Conservation (phyloP, 192 early-diverging fungal species). For the Coemansia sp. region DNA sequence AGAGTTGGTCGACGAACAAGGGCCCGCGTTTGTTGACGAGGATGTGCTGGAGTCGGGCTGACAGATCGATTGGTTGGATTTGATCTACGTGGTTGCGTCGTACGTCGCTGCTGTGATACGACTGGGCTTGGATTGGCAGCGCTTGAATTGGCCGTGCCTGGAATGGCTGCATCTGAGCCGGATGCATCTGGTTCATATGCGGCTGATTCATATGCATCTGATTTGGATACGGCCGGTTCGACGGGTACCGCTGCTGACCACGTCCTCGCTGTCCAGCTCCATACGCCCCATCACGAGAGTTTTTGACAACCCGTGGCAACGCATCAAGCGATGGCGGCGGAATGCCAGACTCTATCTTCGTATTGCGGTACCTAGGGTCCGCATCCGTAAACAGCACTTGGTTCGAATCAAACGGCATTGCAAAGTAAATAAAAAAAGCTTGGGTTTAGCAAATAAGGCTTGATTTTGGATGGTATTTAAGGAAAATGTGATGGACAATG, state of each 20-base stretch:
- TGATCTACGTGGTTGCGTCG: not conserved
- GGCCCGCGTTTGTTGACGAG: slow-evolving; percentile 11
- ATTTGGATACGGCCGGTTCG: slow-evolving; percentile 5
- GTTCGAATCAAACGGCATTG: slow-evolving; percentile 17
- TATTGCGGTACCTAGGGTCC: slow-evolving; percentile 28
- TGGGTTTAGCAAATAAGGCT: not conserved
- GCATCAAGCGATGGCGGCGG: slow-evolving; percentile 27
- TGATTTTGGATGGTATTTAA: slow-evolving; percentile 1
- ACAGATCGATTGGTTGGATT: not conserved
- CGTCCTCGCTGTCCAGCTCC: not conserved
- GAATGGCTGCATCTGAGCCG: not conserved
- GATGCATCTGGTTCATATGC: not conserved
- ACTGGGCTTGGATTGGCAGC: not conserved
- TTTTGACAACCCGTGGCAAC: slow-evolving; percentile 10
- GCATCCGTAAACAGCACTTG: slow-evolving; percentile 28
- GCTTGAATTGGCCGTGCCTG: not conserved
- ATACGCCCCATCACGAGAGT: not conserved
- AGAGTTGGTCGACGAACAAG: slow-evolving; percentile 17
- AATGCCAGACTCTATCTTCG: slow-evolving; percentile 19
- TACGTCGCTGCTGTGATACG: not conserved
- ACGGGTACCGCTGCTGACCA: not conserved
- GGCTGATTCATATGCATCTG: not conserved
- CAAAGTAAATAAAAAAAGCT: not conserved
- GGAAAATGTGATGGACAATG: not conserved
- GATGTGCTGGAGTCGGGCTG: not conserved